Evolutionary conservation across 345 rosid genomes (phyloP).

Genomic region (Turritis glabra): DNA sequence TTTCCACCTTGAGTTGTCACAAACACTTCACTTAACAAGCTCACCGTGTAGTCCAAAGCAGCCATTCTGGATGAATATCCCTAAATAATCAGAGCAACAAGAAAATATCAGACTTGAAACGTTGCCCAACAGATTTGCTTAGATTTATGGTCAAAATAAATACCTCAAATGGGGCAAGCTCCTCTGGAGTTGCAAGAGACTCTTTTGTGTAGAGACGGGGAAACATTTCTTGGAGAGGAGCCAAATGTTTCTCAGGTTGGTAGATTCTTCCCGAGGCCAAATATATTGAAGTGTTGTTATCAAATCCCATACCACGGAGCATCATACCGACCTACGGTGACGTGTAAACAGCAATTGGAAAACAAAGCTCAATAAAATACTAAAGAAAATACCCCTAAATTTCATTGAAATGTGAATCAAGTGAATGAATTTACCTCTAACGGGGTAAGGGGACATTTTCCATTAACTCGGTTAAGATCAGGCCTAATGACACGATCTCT

Average conservation of each 20-base stretch:
- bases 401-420: not conserved
- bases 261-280: slow-evolving; percentile 85
- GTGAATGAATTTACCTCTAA: slow-evolving; percentile 61
- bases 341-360: slow-evolving; percentile 43
- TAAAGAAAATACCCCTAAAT: not conserved
- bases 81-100: slow-evolving; percentile 43
- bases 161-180: slow-evolving; percentile 89
- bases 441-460: slow-evolving; percentile 95
- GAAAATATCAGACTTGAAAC: not conserved
- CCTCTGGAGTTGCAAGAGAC: slow-evolving; percentile 80
- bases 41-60: slow-evolving; percentile 87
- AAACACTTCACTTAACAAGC: slow-evolving; percentile 87
- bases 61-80: slow-evolving; percentile 92
- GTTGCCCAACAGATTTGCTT: not conserved
- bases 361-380: slow-evolving; percentile 9
- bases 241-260: slow-evolving; percentile 63
- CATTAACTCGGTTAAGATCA: slow-evolving; percentile 73
- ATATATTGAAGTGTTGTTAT: slow-evolving; percentile 75
- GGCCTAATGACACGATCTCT: slow-evolving; percentile 64
- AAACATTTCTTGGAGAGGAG: slow-evolving; percentile 79
- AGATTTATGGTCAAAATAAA: slow-evolving; percentile 3
- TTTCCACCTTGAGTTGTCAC: slow-evolving; percentile 96
- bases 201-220: slow-evolving; percentile 84
- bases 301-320: slow-evolving; percentile 98
- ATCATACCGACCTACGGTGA: slow-evolving; percentile 92